Conservation (phyloP, 2,329 filamentous ascomycete species). For the Fusarium nurragi region DNA sequence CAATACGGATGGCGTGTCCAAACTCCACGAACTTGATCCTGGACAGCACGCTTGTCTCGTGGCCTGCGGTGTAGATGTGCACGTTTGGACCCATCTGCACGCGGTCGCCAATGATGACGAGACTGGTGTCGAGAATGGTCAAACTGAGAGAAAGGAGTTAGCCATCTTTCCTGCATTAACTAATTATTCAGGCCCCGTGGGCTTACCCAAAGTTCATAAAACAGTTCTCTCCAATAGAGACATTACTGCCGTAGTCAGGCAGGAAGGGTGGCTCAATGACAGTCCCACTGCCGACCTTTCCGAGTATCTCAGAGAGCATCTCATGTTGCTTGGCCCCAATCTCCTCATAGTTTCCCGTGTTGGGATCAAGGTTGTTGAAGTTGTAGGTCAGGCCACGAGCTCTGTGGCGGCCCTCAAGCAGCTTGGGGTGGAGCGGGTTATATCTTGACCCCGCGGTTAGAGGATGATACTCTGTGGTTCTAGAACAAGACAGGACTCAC, state of each 20-base stretch:
- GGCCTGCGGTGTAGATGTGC: conserved; percentile 74
- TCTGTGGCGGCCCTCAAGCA: conserved; percentile 37
- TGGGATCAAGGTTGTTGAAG: conserved; percentile 42
- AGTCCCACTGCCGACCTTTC: conserved; percentile 48
- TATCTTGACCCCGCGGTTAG: conserved; percentile 25
- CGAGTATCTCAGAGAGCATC: conserved; percentile 31
- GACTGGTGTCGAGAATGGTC: conserved; percentile 77
- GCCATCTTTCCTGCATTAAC: accelerated
- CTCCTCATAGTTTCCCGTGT: conserved; percentile 19
- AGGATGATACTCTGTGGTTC: accelerated
- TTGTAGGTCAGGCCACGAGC: conserved; percentile 36
- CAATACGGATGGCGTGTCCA: conserved; percentile 58
- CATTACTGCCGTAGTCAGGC: conserved; percentile 74
- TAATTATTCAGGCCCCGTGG: accelerated
- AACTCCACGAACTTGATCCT: conserved; percentile 60
- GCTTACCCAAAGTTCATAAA: conserved; percentile 63
- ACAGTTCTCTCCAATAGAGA: conserved; percentile 68
- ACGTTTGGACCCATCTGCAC: conserved; percentile 79
- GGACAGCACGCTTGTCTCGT: conserved; percentile 70
- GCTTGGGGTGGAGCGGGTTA: conserved; percentile 25
- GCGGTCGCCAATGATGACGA: conserved; percentile 74
- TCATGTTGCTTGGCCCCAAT: conserved; percentile 6
- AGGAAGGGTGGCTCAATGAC: conserved; percentile 70
- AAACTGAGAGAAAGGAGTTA: conserved; percentile 45
- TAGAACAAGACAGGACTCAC: not conserved